Evolutionary conservation across 1,139 yeast genomes (phyloP), one percentile per base, ranked within the genome.

Genomic region (Candida tetrigidarum): DNA sequence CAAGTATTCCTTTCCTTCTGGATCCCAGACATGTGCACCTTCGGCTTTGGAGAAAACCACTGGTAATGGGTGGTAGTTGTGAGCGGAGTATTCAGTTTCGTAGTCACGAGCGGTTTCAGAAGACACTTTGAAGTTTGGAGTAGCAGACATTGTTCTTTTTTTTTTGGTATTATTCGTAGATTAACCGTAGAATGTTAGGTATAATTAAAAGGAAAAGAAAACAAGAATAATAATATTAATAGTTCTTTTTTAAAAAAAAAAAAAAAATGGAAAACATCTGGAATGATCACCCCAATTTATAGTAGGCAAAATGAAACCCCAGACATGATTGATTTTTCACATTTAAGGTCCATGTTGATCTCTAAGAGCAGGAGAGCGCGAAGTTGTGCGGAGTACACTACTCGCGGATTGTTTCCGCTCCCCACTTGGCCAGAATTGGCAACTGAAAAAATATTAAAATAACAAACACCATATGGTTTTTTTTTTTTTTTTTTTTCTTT

Each of bases 11-110:
- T 78, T 85, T 50, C 97, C 97, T 68, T 92, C 98, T 10, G 98
- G 97, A 63, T 93, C 98, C 97, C 97, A 92, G 29, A 93, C 97
- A 53, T 88, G 88, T 28, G 97, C 97, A 42, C 98, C 98, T 50
- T 67, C 55, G 15, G 96, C 98, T 63, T 78, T 84, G 58, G 88
- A 76, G 69, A 92, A 86, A 12, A 93, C 98, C 50, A 92, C 97
- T 10, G 99, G 98, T 54, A 92, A 74, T 45, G 99, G 98, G 67
- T 91, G 97, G 72, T 92, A 92, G 76, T 93, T 92, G 74, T 92
- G 97, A 20, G 98, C 99, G 40, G 97, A 90, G 71, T 86, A 90
- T 52, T 86, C 71, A 48, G 80, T 69, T 69, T 92, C 97, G 72
- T 81, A 83, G 45, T 81, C 74, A 53, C 74, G 74, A 38, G 96